These are phyloP conservation scores for Talaromyces sp. DNA, from an alignment of 2,329 filamentous ascomycete genomes.

Conservation along the genomic window DNA sequence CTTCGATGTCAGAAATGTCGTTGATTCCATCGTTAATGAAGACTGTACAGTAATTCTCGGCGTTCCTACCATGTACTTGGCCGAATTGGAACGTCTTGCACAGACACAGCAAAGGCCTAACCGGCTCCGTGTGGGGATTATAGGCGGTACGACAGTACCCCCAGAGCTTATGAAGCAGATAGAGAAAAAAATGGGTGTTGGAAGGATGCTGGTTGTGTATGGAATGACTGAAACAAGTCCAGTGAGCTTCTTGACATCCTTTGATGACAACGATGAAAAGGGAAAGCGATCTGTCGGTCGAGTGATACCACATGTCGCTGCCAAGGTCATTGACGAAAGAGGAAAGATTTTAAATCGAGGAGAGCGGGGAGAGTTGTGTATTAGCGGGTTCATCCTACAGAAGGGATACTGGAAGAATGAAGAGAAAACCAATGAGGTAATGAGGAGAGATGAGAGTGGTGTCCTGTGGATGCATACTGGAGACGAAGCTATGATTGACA, in stretches of 20 bases:
- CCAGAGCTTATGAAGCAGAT: constrained; percentile 60
- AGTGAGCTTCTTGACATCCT: constrained; percentile 66
- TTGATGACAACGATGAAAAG: constrained; percentile 61
- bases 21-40: constrained; percentile 56
- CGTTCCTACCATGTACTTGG: constrained; percentile 85
- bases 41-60: constrained; percentile 67
- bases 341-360: constrained; percentile 61
- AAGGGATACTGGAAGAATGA: constrained; percentile 54
- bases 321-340: constrained; percentile 68
- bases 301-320: constrained; percentile 71
- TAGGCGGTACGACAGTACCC: too few species aligned
- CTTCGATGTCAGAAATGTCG: constrained; percentile 69
- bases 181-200: constrained; percentile 65
- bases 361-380: constrained; percentile 64
- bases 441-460: constrained; percentile 55
- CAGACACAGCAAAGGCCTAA: too few species aligned
- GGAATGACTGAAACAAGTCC: constrained; percentile 81
- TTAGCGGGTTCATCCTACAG: constrained; percentile 65
- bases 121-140: constrained; percentile 70
- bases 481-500: constrained; percentile 47
- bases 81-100: too few species aligned
- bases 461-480: constrained; percentile 60
- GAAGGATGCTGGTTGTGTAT: constrained; percentile 81
- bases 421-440: constrained; percentile 56
- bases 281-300: too few species aligned